Evolutionary conservation across 352 stramenopile species (phyloP), one percentile per base, ranked within the genome.

Genomic region (Phytopythium cucurbitacearum): DNA sequence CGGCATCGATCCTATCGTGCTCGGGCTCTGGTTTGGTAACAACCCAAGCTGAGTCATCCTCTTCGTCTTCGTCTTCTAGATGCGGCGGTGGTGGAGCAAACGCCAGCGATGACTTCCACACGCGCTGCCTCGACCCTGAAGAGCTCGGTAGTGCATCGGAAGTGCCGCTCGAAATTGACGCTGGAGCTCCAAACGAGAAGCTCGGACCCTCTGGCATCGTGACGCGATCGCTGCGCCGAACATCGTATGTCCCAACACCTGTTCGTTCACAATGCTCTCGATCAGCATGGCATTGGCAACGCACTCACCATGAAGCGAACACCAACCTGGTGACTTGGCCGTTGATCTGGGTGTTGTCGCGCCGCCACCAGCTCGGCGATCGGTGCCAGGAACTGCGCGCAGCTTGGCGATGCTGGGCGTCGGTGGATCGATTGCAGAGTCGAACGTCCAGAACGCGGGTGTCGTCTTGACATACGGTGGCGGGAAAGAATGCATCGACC

Each of bases 241-340:
- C 51, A 45, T 88, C 64, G 44, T 88, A 88, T 45, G 58, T 56
- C 3, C 77, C 70, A n/a, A 84, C 74, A 21, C 74, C 72, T 62
- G 54, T 45, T 4, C 47, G 60, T 10, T 3, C 10, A 35, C 15
- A 7, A 34, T 15, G 33, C 32, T n/a, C 12, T 40, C n/a, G 9
- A 21, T 47, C 12, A 47, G 48, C 10, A 11, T 6, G 4, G 8
- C 5, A 48, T 4, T n/a, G 3, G 5, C 6, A 46, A 7, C 11
- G 15, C 6, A 37, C 28, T 9, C 15, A 28, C 10, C 32, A 41
- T 38, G 5, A 7, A 28, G 7, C 9, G 12, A 15, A 44, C 7
- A 44, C 11, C 5, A 37, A 56, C 44, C 56, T 51, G 57, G 45
- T 0, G 56, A 69, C 16, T 61, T 62, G 33, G 38, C 66, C 12